Conservation (phyloP, 768 basidiomycete genomes). For the Podaxis carcinomalis region DNA sequence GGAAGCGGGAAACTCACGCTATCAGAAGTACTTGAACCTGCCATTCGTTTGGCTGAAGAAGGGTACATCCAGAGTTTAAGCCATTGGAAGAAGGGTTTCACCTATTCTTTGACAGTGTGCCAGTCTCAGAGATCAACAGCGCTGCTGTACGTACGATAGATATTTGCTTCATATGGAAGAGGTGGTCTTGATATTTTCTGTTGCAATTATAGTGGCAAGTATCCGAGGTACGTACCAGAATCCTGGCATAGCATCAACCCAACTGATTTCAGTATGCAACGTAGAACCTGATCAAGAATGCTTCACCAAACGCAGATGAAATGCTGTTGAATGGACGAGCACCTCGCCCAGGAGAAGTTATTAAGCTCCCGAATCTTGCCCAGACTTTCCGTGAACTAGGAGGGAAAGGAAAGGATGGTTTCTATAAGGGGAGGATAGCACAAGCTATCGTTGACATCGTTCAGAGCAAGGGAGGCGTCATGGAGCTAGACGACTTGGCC, state of each 20-base stretch:
- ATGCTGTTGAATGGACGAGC: slow-evolving; percentile 85
- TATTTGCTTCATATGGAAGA: background rate
- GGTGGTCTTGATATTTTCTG: background rate
- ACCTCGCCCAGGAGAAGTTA: slow-evolving; percentile 81
- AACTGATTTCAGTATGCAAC: background rate
- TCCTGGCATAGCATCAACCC: background rate
- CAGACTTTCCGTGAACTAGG: slow-evolving; percentile 79
- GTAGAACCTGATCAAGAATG: slow-evolving; percentile 66
- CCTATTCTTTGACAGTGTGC: slow-evolving; percentile 48
- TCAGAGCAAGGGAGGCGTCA: slow-evolving; percentile 82
- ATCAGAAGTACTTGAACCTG: slow-evolving; percentile 79
- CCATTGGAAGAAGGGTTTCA: background rate
- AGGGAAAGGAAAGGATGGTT: slow-evolving; percentile 83
- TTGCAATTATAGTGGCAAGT: slow-evolving; percentile 45
- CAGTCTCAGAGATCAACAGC: slow-evolving; percentile 82
- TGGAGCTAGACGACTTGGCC: slow-evolving; percentile 94
- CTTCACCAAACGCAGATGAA: slow-evolving; percentile 81
- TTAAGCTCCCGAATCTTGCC: slow-evolving; percentile 78
- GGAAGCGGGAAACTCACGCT: slow-evolving; percentile 67
- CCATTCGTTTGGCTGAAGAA: slow-evolving; percentile 87
- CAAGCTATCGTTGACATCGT: slow-evolving; percentile 86
- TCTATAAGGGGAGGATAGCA: slow-evolving; percentile 90
- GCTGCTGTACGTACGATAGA: slow-evolving; percentile 33
- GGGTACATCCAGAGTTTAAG: slow-evolving; percentile 47
- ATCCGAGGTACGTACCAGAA: slow-evolving; percentile 43